Base-by-base conservation (phyloP, 208 protist species). In the Trypanosoma platydactyli region DNA sequence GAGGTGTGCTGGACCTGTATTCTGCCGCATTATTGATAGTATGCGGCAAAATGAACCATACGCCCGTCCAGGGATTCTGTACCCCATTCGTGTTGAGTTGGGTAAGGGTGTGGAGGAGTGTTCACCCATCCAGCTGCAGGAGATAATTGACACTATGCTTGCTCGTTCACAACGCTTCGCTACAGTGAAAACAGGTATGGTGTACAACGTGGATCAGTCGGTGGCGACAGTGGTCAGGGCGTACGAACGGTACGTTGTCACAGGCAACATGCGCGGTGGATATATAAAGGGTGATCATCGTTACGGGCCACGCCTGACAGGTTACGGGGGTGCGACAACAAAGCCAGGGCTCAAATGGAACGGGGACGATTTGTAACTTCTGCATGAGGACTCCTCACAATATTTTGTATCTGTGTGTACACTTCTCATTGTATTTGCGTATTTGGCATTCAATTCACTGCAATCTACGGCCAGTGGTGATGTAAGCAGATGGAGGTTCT, bases 321-420 rank as follows among this genome's bases (percentile, higher is more conserved):
- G 89, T 38, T 90, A 90, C 40, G 76, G 78, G n/a, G 86, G 86
- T 7, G 89, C 89, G n/a, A 92, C 84, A 27, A 79, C 81, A 15
- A 92, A 91, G 55, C 89, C 89, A 0, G 89, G 89, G 3, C 68
- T 95, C n/a, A 55, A 67, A 41, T 95, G 89, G 89, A 91, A 91
- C 50, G 89, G 89, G 24, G 86, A 92, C 16, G 84, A 92, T 46
- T 67, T 94, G 63, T 94, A 74, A 75, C 7, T 45, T n/a, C 45
- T 15, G 5, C 5, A 24, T 46, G 42, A 15, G 9, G 22, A 13
- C 22, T 38, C 33, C 9, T 9, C 33, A 38, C 9, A 3, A 9
- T 38, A 3, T 3, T 38, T 38, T n/a, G 5, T 16, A 33, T 63
- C 7, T 40, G 15, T 16, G 30, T 66, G 58, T 67, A 35, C 67